These are phyloP conservation scores for Conticribra guillardii DNA, from an alignment of 108 stramenopile genomes.

Conservation along the genomic window DNA sequence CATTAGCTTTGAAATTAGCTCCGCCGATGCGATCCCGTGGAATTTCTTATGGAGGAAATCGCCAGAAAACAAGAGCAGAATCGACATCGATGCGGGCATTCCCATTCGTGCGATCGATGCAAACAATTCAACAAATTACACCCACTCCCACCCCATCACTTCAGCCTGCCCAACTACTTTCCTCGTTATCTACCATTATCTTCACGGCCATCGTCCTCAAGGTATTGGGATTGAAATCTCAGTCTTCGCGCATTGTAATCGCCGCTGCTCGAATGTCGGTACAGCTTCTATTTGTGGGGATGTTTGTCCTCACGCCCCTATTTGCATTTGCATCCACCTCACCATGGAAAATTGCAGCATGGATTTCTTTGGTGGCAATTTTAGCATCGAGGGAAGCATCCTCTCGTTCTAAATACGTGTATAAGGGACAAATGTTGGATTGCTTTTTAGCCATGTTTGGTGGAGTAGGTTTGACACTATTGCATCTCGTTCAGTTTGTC, in stretches of 20 bases:
- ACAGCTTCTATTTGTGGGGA: constrained; percentile 21
- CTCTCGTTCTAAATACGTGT: constrained; percentile 25
- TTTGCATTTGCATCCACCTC: constrained; percentile 22
- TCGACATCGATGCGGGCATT: not conserved
- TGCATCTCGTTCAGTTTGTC: constrained; percentile 22
- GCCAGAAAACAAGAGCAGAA: too few species aligned
- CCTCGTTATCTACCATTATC: constrained; percentile 30
- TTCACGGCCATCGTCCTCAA: constrained; percentile 14
- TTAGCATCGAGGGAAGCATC: constrained; percentile 27
- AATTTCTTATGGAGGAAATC: too few species aligned
- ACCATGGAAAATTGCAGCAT: constrained; percentile 11
- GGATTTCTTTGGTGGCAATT: constrained; percentile 17
- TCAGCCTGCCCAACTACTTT: constrained; percentile 23
- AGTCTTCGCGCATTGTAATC: constrained; percentile 12
- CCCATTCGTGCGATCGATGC: constrained; percentile 3
- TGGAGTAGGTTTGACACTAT: constrained; percentile 27
- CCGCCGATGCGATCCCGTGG: too few species aligned
- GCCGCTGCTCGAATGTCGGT: constrained; percentile 25
- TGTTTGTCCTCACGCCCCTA: constrained; percentile 17
- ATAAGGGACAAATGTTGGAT: constrained; percentile 18
- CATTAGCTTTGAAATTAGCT: too few species aligned
- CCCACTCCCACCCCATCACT: constrained; percentile 6
- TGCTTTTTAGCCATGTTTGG: constrained; percentile 25
- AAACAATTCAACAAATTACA: not conserved
- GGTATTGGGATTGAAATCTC: constrained; percentile 15